Percentiles rank a stretch among this genome's conserved stretches.
Evolutionary conservation across 176 grass and related monocot genomes (phyloP).

Genomic region (Raddia guianensis): DNA sequence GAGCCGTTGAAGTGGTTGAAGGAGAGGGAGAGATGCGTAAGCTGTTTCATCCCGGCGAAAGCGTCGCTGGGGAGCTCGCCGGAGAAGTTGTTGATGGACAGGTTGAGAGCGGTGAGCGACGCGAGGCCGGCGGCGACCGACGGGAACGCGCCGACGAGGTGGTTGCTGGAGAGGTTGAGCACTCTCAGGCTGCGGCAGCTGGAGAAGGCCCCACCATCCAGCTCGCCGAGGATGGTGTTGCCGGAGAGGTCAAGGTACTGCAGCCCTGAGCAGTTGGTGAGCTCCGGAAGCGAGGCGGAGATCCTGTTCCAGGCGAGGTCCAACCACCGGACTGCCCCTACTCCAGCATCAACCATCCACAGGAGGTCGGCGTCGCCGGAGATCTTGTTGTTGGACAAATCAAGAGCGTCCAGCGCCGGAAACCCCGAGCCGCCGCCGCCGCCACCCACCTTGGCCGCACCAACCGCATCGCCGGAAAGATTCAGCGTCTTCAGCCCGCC

Average conservation of each 20-base stretch:
- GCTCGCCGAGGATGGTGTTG: conserved; percentile 58
- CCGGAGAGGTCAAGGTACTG: conserved; percentile 85
- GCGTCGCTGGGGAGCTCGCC: conserved; percentile 56
- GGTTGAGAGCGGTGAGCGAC: conserved; percentile 60
- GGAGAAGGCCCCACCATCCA: conserved; percentile 49
- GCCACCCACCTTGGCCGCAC: conserved; percentile 11
- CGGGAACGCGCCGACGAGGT: conserved; percentile 60
- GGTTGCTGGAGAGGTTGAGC: conserved; percentile 87
- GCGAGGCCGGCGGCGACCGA: conserved; percentile 58
- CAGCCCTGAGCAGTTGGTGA: conserved; percentile 74
- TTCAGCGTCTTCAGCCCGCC: conserved; percentile 52
- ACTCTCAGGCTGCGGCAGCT: conserved; percentile 49
- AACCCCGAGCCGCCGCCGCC: conserved; percentile 27
- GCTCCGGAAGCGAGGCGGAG: conserved; percentile 53
- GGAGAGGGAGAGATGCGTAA: conserved; percentile 61
- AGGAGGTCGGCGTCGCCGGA: conserved; percentile 54
- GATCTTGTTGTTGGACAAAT: conserved; percentile 82
- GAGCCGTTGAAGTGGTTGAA: conserved; percentile 81
- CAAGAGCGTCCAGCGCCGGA: conserved; percentile 52
- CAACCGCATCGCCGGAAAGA: conserved; percentile 67
- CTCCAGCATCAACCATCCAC: conserved; percentile 57
- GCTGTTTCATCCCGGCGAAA: conserved; percentile 55
- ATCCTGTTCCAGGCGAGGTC: conserved; percentile 73
- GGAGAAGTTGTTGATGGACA: conserved; percentile 92
- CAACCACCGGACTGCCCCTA: conserved; percentile 56